Evolutionary conservation across 1,284 basidiomycete species (phyloP).

Genomic region (Earliella scabrosa): DNA sequence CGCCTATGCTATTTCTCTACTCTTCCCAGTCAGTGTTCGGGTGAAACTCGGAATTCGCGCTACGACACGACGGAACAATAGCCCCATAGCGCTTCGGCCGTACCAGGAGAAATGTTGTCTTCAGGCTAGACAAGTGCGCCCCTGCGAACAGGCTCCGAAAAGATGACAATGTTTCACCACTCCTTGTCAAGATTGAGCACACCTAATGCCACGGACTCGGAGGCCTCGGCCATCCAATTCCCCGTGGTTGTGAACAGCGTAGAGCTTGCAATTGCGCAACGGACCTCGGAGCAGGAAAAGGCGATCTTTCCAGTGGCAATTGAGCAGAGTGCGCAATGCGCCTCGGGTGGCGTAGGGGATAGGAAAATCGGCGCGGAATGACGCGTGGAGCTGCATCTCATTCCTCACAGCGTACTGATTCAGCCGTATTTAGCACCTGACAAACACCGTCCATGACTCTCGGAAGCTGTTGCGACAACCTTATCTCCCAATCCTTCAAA

Average conservation of each 20-base stretch:
- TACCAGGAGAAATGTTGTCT: constrained; percentile 91
- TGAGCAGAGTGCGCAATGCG: constrained; percentile 87
- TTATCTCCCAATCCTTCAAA: constrained; percentile 74
- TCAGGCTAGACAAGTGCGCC: constrained; percentile 81
- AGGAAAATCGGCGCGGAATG: constrained; percentile 75
- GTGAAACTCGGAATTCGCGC: too few relatives aligned
- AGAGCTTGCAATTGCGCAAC: constrained; percentile 88
- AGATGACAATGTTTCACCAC: constrained; percentile 90
- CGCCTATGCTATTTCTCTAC: too few relatives aligned
- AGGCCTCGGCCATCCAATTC: constrained; percentile 54
- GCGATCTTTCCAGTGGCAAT: constrained; percentile 86
- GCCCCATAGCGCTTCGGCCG: too few relatives aligned
- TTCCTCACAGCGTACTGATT: too few relatives aligned
- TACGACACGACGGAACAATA: too few relatives aligned
- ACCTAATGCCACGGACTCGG: constrained; percentile 42
- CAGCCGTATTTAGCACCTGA: too few relatives aligned
- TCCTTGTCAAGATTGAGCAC: constrained; percentile 66
- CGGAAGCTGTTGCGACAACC: constrained; percentile 74
- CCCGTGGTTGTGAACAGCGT: constrained; percentile 87
- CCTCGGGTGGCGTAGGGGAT: too few relatives aligned
- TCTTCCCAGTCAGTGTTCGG: too few relatives aligned
- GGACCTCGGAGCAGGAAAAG: constrained; percentile 79
- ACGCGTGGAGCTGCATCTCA: constrained; percentile 15
- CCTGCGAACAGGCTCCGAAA: constrained; percentile 90
- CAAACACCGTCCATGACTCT: too few relatives aligned